phyloP scores from a whole-genome alignment of 2,329 filamentous ascomycete species.

The Penicillium brevicompactum region DNA sequence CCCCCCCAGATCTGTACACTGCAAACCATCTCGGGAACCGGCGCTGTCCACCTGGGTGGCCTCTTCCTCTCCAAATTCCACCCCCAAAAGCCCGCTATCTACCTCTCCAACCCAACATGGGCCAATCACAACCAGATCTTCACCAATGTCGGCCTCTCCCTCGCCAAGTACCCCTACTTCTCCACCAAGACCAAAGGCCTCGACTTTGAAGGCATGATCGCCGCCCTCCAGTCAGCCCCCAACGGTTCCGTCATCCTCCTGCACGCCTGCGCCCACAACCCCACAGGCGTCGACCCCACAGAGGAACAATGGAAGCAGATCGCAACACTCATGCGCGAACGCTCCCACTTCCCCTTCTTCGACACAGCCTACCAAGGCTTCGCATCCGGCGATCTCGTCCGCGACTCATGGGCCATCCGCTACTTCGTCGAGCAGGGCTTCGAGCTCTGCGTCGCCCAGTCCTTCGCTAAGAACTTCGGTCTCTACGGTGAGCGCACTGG shows the following conservation, averaged over 20 bases:
- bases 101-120: slow-evolving; percentile 95
- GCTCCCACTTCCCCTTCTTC: slow-evolving; percentile 95
- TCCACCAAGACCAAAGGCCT: slow-evolving; percentile 83
- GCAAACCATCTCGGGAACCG: slow-evolving; percentile 96
- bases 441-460: slow-evolving; percentile 55
- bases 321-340: slow-evolving; percentile 72
- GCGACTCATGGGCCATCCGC: slow-evolving; percentile 88
- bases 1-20: slow-evolving; percentile 64
- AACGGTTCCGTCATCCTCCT: slow-evolving; percentile 83
- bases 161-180: slow-evolving; percentile 92
- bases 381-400: slow-evolving; percentile 82
- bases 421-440: slow-evolving; percentile 96
- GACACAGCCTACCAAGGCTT: slow-evolving; percentile 98
- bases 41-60: slow-evolving; percentile 88
- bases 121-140: slow-evolving; percentile 99
- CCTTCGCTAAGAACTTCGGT: neutral
- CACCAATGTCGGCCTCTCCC: slow-evolving; percentile 77
- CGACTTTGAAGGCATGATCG: slow-evolving; percentile 87
- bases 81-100: slow-evolving; percentile 69
- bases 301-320: slow-evolving; percentile 93
- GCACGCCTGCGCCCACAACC: slow-evolving; percentile 97
- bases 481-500: slow-evolving; percentile 79
- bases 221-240: slow-evolving; percentile 69
- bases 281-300: slow-evolving; percentile 93
- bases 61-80: slow-evolving; percentile 95